phyloP scores from a whole-genome alignment of 164 flowering plant genomes.

The Pachysandra terminalis region DNA sequence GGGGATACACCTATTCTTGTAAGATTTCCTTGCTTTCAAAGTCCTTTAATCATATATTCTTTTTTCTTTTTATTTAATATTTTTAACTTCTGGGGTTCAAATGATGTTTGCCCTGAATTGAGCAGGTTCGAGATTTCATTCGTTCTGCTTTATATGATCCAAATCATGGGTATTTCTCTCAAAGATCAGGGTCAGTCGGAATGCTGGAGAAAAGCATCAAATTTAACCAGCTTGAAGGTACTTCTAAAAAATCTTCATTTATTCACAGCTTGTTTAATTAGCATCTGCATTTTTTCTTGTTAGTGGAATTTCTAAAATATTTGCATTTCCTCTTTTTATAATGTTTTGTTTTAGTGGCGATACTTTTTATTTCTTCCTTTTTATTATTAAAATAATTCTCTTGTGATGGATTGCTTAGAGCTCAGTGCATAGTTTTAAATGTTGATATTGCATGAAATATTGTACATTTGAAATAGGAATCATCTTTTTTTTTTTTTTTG shows the following conservation, averaged over 20 bases:
- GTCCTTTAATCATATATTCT: background rate
- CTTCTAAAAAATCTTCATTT: background rate
- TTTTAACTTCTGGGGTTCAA: background rate
- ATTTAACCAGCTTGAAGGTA: conserved; percentile 83
- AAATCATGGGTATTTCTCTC: conserved; percentile 80
- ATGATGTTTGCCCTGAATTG: background rate
- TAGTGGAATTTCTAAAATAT: too few species aligned
- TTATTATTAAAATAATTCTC: too few species aligned
- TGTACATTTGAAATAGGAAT: too few species aligned
- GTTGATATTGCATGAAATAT: too few species aligned
- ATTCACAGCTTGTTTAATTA: too few species aligned
- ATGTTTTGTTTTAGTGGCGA: too few species aligned
- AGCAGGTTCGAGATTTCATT: conserved; percentile 89
- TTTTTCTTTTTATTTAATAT: background rate
- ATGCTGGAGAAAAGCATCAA: conserved; percentile 70
- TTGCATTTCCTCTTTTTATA: too few species aligned
- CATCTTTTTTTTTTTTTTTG: too few species aligned
- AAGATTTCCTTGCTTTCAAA: conserved; percentile 14
- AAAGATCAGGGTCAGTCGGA: conserved; percentile 73
- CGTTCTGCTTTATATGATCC: conserved; percentile 79
- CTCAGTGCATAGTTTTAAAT: too few species aligned
- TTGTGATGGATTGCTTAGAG: too few species aligned
- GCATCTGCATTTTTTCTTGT: too few species aligned
- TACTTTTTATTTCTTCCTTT: too few species aligned
- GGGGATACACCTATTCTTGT: conserved; percentile 68